Evolutionary conservation across 1,284 basidiomycete genomes (phyloP).

Genomic region (Melampsora larici-populina): DNA sequence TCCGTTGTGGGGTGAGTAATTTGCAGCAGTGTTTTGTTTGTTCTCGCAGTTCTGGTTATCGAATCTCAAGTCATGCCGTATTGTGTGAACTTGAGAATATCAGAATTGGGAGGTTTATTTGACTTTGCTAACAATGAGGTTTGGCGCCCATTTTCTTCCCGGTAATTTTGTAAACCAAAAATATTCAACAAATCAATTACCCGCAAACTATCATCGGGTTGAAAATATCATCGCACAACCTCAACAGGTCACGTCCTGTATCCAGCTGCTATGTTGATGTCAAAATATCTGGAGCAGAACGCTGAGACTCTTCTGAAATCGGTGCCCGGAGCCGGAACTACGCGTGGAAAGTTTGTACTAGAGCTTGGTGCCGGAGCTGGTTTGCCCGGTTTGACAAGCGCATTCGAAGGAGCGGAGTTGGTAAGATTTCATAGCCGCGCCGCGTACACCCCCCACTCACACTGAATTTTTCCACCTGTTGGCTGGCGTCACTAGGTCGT

Average conservation of each 20-base stretch:
- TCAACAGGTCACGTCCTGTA: constrained; percentile 31
- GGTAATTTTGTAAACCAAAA: not conserved
- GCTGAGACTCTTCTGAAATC: not conserved
- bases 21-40: not conserved
- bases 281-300: constrained; percentile 18
- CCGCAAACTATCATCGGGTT: not conserved
- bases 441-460: not conserved
- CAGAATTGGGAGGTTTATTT: not conserved
- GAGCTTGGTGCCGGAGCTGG: constrained; percentile 33
- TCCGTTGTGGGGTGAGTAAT: constrained; percentile 33
- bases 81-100: not conserved
- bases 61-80: not conserved
- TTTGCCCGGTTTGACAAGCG: constrained; percentile 22
- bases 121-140: not conserved
- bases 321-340: not conserved
- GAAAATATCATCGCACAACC: not conserved
- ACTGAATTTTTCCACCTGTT: not conserved
- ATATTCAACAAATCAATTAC: no score
- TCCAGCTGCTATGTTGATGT: constrained; percentile 24
- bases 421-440: not conserved
- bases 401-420: constrained; percentile 18
- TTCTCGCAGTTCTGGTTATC: no score
- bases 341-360: constrained; percentile 16
- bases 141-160: not conserved
- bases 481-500: constrained; percentile 8